Evolutionary conservation across 2,329 filamentous ascomycete genomes (phyloP).

Genomic region (Nemania sp.): DNA sequence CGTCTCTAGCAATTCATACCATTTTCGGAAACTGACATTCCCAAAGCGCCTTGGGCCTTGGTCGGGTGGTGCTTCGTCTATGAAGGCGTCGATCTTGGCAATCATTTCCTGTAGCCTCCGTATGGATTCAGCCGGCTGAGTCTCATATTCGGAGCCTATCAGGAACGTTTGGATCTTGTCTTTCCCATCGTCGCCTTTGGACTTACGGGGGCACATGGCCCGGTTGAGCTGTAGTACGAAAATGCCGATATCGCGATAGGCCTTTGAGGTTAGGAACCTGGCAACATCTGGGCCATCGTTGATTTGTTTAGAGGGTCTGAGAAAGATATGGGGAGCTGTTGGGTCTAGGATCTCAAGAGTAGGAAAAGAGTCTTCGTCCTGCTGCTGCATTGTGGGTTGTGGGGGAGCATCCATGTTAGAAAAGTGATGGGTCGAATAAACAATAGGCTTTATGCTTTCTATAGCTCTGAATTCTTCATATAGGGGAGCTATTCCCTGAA

Average conservation of each 20-base stretch:
- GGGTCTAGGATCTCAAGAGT: constrained; percentile 63
- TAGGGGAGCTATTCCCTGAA: not conserved
- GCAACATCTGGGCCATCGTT: constrained; percentile 85
- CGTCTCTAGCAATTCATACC: constrained; percentile 77
- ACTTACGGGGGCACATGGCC: constrained; percentile 79
- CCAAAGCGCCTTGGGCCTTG: constrained; percentile 90
- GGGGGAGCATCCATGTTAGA: constrained; percentile 34
- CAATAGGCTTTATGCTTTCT: not conserved
- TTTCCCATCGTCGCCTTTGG: constrained; percentile 52
- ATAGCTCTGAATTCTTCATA: not conserved
- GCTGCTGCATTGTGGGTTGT: constrained; percentile 29
- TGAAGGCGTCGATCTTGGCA: constrained; percentile 70
- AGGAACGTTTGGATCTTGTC: constrained; percentile 62
- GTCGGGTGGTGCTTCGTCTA: constrained; percentile 85
- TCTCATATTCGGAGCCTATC: constrained; percentile 56
- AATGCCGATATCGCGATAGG: constrained; percentile 86
- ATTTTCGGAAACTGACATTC: constrained; percentile 89
- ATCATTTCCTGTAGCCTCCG: constrained; percentile 75
- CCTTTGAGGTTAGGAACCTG: constrained; percentile 81
- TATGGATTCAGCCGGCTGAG: constrained; percentile 66
- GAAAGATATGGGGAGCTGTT: constrained; percentile 67
- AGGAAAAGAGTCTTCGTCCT: constrained; percentile 43
- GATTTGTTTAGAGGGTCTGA: constrained; percentile 81
- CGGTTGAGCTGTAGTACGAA: constrained; percentile 93
- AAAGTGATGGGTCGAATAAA: not conserved